These are phyloP conservation scores for Chaetomium olivaceum DNA, from an alignment of 2,329 filamentous ascomycete genomes.

Conservation along the genomic window DNA sequence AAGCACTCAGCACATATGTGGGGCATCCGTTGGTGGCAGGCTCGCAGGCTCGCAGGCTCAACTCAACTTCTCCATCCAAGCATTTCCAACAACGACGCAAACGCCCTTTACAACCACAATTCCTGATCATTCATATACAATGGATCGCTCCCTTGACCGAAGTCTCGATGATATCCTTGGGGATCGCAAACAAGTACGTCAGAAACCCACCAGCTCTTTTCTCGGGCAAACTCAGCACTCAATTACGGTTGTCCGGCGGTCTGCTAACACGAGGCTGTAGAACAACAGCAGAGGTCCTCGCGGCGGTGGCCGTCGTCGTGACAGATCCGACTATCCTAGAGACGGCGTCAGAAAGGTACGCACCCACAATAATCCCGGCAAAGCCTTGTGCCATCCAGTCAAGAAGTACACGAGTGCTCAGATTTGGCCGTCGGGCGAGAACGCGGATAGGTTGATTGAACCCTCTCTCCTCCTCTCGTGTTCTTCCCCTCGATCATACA, in stretches of 20 bases:
- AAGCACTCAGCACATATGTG: background rate
- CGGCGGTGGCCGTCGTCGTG: slow-evolving; percentile 36
- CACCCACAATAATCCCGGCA: slow-evolving; percentile 8
- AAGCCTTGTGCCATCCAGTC: background rate
- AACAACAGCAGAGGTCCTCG: slow-evolving; percentile 28
- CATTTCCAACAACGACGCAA: background rate
- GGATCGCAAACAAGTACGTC: slow-evolving; percentile 42
- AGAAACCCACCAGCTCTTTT: background rate
- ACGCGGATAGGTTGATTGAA: slow-evolving; percentile 31
- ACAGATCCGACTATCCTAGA: slow-evolving; percentile 60
- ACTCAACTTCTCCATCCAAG: slow-evolving; percentile 7
- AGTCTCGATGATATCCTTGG: slow-evolving; percentile 60
- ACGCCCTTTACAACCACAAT: slow-evolving; percentile 9
- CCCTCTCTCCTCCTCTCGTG: slow-evolving; percentile 35
- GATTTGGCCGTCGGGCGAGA: slow-evolving; percentile 11
- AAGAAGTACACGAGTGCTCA: slow-evolving; percentile 16
- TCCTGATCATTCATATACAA: slow-evolving; percentile 30
- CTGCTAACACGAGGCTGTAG: slow-evolving; percentile 25
- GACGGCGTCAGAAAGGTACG: slow-evolving; percentile 88
- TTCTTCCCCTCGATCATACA: slow-evolving; percentile 31
- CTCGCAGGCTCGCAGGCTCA: background rate
- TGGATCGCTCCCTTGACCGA: slow-evolving; percentile 56
- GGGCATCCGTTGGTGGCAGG: background rate
- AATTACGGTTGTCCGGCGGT: background rate
- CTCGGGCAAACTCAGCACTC: background rate